Conservation (phyloP, 257 asterid species). For the Catharanthus roseus region DNA sequence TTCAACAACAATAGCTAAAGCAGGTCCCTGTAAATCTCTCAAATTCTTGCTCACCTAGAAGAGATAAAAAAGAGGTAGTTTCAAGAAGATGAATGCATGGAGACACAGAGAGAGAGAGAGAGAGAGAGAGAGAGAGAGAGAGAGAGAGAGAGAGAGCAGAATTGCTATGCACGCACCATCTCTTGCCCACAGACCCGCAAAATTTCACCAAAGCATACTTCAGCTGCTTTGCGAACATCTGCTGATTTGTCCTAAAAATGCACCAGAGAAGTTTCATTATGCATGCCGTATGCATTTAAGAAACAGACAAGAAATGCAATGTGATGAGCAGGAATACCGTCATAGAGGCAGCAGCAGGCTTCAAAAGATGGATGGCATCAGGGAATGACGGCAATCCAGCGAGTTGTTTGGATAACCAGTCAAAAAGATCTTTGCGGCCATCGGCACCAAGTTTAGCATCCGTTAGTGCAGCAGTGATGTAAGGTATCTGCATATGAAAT, state of each 20-base stretch:
- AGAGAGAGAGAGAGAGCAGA: background rate
- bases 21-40: conserved; percentile 93
- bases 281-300: background rate
- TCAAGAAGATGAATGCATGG: conserved; percentile 10
- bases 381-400: conserved; percentile 53
- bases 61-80: conserved; percentile 6
- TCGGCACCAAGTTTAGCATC: conserved; percentile 97
- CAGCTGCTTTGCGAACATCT: conserved; percentile 98
- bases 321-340: conserved; percentile 45
- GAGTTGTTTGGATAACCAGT: conserved; percentile 86
- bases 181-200: conserved; percentile 91
- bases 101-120: background rate
- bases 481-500: conserved; percentile 57
- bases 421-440: conserved; percentile 96
- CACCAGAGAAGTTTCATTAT: background rate
- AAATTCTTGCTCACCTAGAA: conserved; percentile 80
- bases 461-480: conserved; percentile 65
- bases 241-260: conserved; percentile 85
- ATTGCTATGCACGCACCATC: conserved; percentile 43
- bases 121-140: no score
- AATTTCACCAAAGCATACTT: conserved; percentile 79
- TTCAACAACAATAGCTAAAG: conserved; percentile 86
- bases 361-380: conserved; percentile 83
- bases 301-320: background rate
- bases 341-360: conserved; percentile 90